Evolutionary conservation across 495 filamentous ascomycete species (phyloP), one percentile per base, ranked within the genome.

Genomic region (Haplographium delicatum): DNA sequence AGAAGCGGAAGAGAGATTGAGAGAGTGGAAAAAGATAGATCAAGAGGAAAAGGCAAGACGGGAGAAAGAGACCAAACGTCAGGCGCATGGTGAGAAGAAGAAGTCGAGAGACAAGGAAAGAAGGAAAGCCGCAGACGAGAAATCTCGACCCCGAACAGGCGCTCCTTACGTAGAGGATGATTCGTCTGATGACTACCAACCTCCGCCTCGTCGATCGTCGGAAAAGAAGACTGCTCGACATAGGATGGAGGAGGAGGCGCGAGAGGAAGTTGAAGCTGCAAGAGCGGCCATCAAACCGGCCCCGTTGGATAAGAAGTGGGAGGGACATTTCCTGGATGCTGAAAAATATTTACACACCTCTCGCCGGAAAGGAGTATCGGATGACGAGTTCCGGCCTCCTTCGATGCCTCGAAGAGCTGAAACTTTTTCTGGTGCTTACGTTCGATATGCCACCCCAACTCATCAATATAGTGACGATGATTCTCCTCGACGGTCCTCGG

Each of bases 81-180:
- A 53, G 22, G 60, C 62, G 43, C 63, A 64, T 38, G 51, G 34
- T 13, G 59, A 54, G 31, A 57, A 56, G 55, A 58, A 58, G 57
- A 79, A 71, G 68, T 63, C 54, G 38, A 70, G 67, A 54, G 78
- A 74, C 54, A 80, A 72, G 62, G 76, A 79, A 47, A 69, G 71
- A 44, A 71, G 63, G 50, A 70, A 65, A 46, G 72, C 76, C 25
- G 54, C 60, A 5, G 70, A 68, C 11, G 72, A 72, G 28, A 82
- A 80, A 53, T 62, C 62, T 23, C 44, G 44, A 2, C 65, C 65
- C 45, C 24, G 51, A 26, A 44, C 46, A 19, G 13, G 40, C 5
- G 34, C 26, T 3, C 20, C 63, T 4, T 66, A 65, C 51, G 56
- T 57, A 9, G 64, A 65, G 26, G 70, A 68, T 13, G 67, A 66